A percentile compares a stretch with the other conserved stretches of the same genome.
phyloP scores from a whole-genome alignment of 805 yeast genomes.

The Yarrowia sp. region DNA sequence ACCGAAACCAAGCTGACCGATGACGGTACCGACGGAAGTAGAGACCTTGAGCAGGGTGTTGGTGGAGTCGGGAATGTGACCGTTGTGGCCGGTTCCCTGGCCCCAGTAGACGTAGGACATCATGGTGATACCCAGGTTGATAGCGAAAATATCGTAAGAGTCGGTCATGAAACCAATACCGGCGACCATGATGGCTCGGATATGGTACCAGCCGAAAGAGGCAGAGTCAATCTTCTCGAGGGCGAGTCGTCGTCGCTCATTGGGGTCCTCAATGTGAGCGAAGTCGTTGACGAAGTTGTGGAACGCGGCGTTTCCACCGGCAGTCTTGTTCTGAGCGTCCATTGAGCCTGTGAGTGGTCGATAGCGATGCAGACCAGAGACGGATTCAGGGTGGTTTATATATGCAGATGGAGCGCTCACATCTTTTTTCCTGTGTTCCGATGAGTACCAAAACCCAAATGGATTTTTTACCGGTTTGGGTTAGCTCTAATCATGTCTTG shows the following conservation, averaged over 20 bases:
- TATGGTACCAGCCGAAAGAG: slow-evolving; percentile 59
- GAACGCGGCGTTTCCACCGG: slow-evolving; percentile 58
- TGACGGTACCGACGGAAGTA: slow-evolving; percentile 90
- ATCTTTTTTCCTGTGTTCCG: neutral
- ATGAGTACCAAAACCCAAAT: slow-evolving; percentile 4
- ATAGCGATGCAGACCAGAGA: neutral
- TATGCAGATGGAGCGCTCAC: neutral
- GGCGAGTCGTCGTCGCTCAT: slow-evolving; percentile 59
- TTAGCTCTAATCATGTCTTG: slow-evolving; percentile 15
- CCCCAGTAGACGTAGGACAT: slow-evolving; percentile 73
- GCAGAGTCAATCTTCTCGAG: slow-evolving; percentile 58
- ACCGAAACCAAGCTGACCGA: slow-evolving; percentile 88
- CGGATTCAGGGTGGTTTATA: slow-evolving; percentile 5
- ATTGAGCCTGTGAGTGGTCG: slow-evolving; percentile 13
- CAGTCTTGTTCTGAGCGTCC: slow-evolving; percentile 26
- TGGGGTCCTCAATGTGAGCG: slow-evolving; percentile 56
- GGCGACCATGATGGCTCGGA: slow-evolving; percentile 69
- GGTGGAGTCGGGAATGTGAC: slow-evolving; percentile 65
- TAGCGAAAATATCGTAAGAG: slow-evolving; percentile 89
- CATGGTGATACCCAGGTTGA: slow-evolving; percentile 79
- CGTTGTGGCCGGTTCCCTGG: slow-evolving; percentile 41
- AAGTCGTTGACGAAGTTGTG: slow-evolving; percentile 54
- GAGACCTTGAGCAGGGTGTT: slow-evolving; percentile 77
- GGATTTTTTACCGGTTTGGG: slow-evolving; percentile 12
- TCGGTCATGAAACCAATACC: slow-evolving; percentile 94